Evolutionary conservation across 1,139 yeast genomes (phyloP), one percentile per base, ranked within the genome.

Genomic region (Ogataea hybrid): DNA sequence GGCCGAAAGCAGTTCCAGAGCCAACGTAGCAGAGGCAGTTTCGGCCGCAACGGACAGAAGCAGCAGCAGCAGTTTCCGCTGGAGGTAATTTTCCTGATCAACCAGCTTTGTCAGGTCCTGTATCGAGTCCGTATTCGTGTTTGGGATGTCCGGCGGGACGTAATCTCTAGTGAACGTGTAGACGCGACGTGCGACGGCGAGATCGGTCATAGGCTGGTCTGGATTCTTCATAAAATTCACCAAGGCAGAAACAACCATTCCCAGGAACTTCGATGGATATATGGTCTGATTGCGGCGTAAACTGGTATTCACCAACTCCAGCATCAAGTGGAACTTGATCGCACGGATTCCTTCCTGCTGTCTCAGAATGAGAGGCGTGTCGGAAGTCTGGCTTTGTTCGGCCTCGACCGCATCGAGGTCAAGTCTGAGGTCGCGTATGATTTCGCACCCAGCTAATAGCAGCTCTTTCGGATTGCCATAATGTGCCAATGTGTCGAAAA

Each of bases 391-490:
- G 20, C 20, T 7, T 18, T 6, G 20, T 2, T 18, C 20, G 20
- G 20, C 8, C 20, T 6, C 20, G 20, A 7, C 20, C 8, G 20
- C 8, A 18, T 18, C 20, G 20, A 18, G 7, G 8, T 18, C 20
- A 54, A 68, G 52, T 5, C 49, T 44, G 33, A 74, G 51, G 1
- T 63, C 50, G 5, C 72, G 57, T 21, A 86, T 57, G 28, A 83
- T 55, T 56, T 88, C 96, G 57, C 85, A 79, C 12, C 77, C 65
- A 50, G 84, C 81, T 44, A 89, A 63, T 39, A 86, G 75, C 45
- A 88, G 63, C 62, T 88, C 96, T 56, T 87, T 87, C 10, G 90
- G 80, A 56, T 85, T 87, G 7, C 96, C 96, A 43, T 71, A 53
- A 37, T 63, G 64, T 0, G 90, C 80, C 46, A 89, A 67, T 17